These are phyloP conservation scores for Mortierella sp. DNA, from an alignment of 371 early-diverging fungal species.

Conservation along the genomic window DNA sequence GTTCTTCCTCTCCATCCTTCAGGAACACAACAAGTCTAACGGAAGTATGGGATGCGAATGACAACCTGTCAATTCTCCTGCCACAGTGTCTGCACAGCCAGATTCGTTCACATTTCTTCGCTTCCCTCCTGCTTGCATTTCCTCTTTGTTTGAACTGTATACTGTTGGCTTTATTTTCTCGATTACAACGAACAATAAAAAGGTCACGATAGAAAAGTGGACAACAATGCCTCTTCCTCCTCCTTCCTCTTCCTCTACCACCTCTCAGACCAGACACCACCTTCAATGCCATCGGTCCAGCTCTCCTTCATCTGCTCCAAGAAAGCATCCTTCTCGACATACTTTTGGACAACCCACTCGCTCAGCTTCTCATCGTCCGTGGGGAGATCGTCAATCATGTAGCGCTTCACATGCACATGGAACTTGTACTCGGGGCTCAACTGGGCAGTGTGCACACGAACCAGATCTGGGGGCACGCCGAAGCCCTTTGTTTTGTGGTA, in stretches of 20 bases:
- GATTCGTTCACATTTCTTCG: neutral
- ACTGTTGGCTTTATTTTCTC: neutral
- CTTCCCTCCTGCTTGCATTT: neutral
- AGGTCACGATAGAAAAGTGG: too few species aligned
- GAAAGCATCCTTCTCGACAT: conserved; percentile 74
- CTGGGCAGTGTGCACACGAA: conserved; percentile 68
- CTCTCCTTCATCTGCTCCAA: conserved; percentile 63
- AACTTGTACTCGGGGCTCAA: conserved; percentile 75
- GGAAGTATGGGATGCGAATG: neutral
- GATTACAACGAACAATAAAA: neutral
- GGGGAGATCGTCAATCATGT: conserved; percentile 72
- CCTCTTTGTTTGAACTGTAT: neutral
- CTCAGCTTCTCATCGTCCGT: conserved; percentile 67
- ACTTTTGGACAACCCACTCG: conserved; percentile 73
- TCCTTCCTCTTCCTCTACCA: conserved; percentile 18
- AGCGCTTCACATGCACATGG: conserved; percentile 75
- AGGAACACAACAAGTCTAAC: neutral
- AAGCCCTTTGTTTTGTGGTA: conserved; percentile 60
- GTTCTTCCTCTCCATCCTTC: neutral
- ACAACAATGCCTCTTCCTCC: too few species aligned
- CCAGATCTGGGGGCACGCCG: conserved; percentile 71
- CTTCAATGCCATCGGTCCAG: conserved; percentile 68
- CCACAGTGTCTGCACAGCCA: neutral
- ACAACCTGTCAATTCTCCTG: neutral
- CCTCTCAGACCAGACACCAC: conserved; percentile 61